Conservation (phyloP, 768 basidiomycete genomes). For the Trametes sanguinea region DNA sequence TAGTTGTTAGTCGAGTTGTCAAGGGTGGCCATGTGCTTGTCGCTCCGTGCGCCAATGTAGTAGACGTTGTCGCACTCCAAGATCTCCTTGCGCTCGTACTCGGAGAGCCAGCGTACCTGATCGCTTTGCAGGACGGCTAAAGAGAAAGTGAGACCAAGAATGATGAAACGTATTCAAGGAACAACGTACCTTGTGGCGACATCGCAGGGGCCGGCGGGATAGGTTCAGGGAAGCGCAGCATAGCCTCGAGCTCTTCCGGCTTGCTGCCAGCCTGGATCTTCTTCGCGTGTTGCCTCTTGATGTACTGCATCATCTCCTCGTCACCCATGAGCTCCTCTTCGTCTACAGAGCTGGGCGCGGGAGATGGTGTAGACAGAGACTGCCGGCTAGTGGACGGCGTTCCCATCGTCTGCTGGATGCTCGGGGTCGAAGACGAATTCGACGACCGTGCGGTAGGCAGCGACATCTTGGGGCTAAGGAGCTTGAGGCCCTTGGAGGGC, state of each 20-base stretch:
- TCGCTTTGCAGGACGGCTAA: conserved; percentile 66
- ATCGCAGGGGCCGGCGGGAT: conserved; percentile 64
- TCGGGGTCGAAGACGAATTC: conserved; percentile 49
- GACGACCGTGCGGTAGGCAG: conserved; percentile 58
- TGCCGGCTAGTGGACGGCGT: conserved; percentile 74
- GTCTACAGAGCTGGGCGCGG: conserved; percentile 72
- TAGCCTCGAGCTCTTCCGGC: conserved; percentile 83
- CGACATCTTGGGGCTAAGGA: conserved; percentile 77
- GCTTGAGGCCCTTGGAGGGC: conserved; percentile 81
- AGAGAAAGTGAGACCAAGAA: conserved; percentile 19
- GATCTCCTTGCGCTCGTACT: conserved; percentile 90
- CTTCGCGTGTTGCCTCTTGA: conserved; percentile 86
- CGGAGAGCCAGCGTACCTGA: conserved; percentile 73
- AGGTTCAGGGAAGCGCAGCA: conserved; percentile 93
- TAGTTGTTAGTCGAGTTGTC: conserved; percentile 82
- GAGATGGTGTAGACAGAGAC: conserved; percentile 83
- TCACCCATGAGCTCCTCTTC: conserved; percentile 90
- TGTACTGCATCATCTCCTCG: conserved; percentile 96
- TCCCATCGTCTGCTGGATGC: conserved; percentile 50
- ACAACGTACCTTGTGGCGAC: conserved; percentile 67
- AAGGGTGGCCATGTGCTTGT: conserved; percentile 78
- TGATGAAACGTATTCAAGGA: neutral
- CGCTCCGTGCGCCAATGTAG: conserved; percentile 74
- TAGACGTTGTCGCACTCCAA: conserved; percentile 85
- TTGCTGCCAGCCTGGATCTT: conserved; percentile 80